These are phyloP conservation scores for Lobosporangium transversale DNA, from an alignment of 192 early-diverging fungal genomes.

Conservation along the genomic window DNA sequence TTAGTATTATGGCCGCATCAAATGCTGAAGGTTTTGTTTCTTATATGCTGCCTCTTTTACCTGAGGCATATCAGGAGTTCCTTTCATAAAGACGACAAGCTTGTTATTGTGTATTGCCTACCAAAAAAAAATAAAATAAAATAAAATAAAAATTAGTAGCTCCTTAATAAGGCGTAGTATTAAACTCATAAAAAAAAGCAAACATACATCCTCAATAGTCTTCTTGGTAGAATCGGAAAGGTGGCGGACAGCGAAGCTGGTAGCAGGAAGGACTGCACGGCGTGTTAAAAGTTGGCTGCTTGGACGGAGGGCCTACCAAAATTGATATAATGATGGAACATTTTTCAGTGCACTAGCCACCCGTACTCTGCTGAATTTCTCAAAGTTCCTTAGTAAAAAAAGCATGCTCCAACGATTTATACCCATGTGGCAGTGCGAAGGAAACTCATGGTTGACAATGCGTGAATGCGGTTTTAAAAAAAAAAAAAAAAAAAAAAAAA, in stretches of 20 bases:
- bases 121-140: neutral
- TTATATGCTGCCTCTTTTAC: constrained; percentile 39
- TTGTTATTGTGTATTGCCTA: constrained; percentile 74
- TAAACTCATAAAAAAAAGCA: neutral
- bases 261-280: constrained; percentile 46
- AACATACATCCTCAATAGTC: constrained; percentile 54
- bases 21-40: neutral
- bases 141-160: too few relatives aligned
- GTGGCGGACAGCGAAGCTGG: constrained; percentile 42
- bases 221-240: constrained; percentile 53
- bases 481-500: too few relatives aligned
- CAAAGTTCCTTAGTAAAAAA: too few relatives aligned
- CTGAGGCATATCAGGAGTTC: constrained; percentile 90
- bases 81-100: constrained; percentile 96
- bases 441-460: constrained; percentile 16
- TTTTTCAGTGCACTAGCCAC: too few relatives aligned
- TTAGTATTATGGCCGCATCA: neutral
- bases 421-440: constrained; percentile 25
- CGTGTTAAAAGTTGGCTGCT: constrained; percentile 43
- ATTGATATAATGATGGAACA: too few relatives aligned
- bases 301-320: constrained; percentile 42
- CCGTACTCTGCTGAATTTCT: too few relatives aligned
- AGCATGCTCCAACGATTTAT: neutral
- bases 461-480: neutral
- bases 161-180: too few relatives aligned